Conservation (phyloP, 2,329 filamentous ascomycete species). For the Chrysoporthe austroafricana region DNA sequence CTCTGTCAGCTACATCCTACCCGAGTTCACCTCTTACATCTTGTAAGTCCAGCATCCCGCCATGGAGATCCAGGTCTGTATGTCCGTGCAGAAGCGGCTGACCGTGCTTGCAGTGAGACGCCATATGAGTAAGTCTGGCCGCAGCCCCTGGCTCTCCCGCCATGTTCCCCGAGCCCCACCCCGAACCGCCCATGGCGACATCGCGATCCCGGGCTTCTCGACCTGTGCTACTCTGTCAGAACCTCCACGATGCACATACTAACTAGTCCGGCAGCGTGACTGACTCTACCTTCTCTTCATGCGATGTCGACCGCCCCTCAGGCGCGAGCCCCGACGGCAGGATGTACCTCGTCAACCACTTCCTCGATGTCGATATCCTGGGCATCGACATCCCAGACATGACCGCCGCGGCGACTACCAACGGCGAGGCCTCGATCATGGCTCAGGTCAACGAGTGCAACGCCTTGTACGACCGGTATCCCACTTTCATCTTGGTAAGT, state of each 20-base stretch:
- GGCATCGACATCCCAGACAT: constrained; percentile 37
- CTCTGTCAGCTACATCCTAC: constrained; percentile 62
- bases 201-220: no score
- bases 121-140: constrained; percentile 54
- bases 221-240: no score
- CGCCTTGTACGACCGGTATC: constrained; percentile 37
- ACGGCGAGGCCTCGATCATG: constrained; percentile 50
- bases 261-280: constrained; percentile 44
- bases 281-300: constrained; percentile 63
- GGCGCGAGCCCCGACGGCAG: constrained; percentile 43
- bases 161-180: no score
- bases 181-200: no score
- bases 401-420: constrained; percentile 45
- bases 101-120: constrained; percentile 55
- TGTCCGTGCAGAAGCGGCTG: not conserved
- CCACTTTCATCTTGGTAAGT: constrained; percentile 41
- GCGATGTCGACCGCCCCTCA: constrained; percentile 65
- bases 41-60: constrained; percentile 8
- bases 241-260: not conserved
- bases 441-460: constrained; percentile 46
- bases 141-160: not conserved
- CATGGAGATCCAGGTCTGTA: no score
- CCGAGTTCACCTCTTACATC: constrained; percentile 60
- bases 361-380: constrained; percentile 54
- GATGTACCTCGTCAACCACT: constrained; percentile 65